Conservation (phyloP, 306 rosid species). For the Hippophae gyantsensis region DNA sequence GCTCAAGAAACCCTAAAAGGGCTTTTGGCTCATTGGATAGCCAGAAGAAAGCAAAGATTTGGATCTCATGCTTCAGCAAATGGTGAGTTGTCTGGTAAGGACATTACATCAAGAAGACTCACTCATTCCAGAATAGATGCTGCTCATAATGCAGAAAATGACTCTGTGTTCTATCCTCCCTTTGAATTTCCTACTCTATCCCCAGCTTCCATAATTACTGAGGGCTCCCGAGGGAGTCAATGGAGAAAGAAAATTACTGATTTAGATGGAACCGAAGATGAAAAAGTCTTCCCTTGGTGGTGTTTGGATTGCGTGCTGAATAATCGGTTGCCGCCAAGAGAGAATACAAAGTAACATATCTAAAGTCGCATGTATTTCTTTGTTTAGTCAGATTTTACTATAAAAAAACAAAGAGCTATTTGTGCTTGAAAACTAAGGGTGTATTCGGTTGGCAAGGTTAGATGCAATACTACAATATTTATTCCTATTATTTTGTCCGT, state of each 20-base stretch:
- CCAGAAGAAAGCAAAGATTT: slow-evolving; percentile 62
- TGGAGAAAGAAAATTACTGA: slow-evolving; percentile 92
- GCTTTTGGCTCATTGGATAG: slow-evolving; percentile 82
- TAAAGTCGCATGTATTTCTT: slow-evolving; percentile 16
- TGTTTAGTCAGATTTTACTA: neutral
- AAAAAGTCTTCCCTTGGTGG: slow-evolving; percentile 93
- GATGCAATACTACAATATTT: no score
- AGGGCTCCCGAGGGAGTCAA: slow-evolving; percentile 91
- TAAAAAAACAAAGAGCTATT: no score
- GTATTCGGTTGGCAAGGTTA: no score
- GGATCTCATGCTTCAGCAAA: slow-evolving; percentile 65
- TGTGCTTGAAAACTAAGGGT: no score
- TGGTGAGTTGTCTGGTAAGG: slow-evolving; percentile 82
- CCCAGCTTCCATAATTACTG: slow-evolving; percentile 85
- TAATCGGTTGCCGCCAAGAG: slow-evolving; percentile 87
- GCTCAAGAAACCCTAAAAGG: slow-evolving; percentile 97
- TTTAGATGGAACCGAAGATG: slow-evolving; percentile 90
- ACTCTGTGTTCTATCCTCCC: slow-evolving; percentile 80
- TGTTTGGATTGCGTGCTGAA: slow-evolving; percentile 80
- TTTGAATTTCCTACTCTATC: slow-evolving; percentile 77
- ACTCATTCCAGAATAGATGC: slow-evolving; percentile 69
- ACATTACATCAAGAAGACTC: slow-evolving; percentile 54
- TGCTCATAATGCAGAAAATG: slow-evolving; percentile 70
- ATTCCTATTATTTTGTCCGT: no score
- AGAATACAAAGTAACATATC: slow-evolving; percentile 71